Percentiles rank a stretch among this genome's conserved stretches.
Evolutionary conservation across 1,284 basidiomycete species (phyloP).

Genomic region (Ganoderma lucidum): DNA sequence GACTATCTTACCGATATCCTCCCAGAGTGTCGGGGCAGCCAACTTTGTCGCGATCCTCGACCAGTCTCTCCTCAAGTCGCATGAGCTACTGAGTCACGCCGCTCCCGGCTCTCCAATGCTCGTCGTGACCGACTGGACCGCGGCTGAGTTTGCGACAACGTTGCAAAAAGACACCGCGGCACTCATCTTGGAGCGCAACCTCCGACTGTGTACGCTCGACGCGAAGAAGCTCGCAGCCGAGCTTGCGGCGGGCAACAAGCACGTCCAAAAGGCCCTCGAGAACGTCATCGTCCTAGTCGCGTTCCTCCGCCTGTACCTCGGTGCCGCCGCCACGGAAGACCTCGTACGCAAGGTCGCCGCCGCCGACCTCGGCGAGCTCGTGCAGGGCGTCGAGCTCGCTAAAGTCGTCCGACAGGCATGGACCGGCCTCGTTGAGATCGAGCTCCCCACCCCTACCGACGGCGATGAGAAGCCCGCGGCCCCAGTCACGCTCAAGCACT

Average conservation of each 20-base stretch:
- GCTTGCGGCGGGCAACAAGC: conserved; percentile 36
- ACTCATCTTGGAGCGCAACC: conserved; percentile 53
- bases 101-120: conserved; percentile 66
- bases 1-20: conserved; percentile 58
- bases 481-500: conserved; percentile 52
- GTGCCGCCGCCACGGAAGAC: conserved; percentile 60
- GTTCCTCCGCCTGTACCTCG: conserved; percentile 78
- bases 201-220: conserved; percentile 70
- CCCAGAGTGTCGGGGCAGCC: conserved; percentile 52
- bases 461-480: conserved; percentile 37
- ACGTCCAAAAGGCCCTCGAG: conserved; percentile 53
- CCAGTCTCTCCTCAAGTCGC: conserved; percentile 69
- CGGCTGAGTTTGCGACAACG: conserved; percentile 64
- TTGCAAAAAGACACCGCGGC: conserved; percentile 53
- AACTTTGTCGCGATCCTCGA: conserved; percentile 82
- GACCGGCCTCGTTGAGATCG: conserved; percentile 62
- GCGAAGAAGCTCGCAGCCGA: conserved; percentile 46
- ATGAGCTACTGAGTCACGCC: conserved; percentile 66
- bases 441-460: conserved; percentile 43
- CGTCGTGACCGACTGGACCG: conserved; percentile 67
- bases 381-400: conserved; percentile 54
- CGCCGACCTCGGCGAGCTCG: conserved; percentile 48
- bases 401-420: conserved; percentile 62
- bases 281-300: conserved; percentile 66
- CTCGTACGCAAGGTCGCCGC: conserved; percentile 60